Percentiles rank a stretch among this genome's conserved stretches.
These are phyloP conservation scores for Cercospora sojina DNA, from an alignment of 2,329 filamentous ascomycete species.

Conservation along the genomic window DNA sequence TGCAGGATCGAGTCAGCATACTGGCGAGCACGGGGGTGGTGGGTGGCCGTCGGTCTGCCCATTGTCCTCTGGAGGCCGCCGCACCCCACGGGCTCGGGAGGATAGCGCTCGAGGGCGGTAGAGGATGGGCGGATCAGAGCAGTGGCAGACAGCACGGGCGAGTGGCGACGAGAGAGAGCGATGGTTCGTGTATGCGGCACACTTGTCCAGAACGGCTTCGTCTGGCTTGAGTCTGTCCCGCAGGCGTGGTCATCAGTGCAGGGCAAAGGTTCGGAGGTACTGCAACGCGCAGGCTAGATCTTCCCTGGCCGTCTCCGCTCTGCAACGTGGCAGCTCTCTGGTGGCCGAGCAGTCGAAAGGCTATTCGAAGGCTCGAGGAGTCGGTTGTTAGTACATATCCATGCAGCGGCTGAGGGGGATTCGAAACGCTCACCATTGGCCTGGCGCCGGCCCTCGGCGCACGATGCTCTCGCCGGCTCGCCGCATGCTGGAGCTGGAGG, in stretches of 20 bases:
- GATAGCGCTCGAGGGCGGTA: neutral
- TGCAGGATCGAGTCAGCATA: constrained; percentile 39
- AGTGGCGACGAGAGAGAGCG: constrained; percentile 43
- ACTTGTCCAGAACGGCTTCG: constrained; percentile 24
- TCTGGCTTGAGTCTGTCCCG: constrained; percentile 29
- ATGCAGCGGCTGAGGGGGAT: constrained; percentile 19
- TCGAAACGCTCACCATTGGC: constrained; percentile 23
- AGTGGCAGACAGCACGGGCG: constrained; percentile 44
- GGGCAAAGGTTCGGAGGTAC: constrained; percentile 21
- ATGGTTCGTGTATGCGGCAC: constrained; percentile 43
- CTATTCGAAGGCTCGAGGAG: constrained; percentile 29
- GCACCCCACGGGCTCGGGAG: constrained; percentile 22
- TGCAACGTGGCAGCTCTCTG: constrained; percentile 53
- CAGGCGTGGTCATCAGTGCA: constrained; percentile 43
- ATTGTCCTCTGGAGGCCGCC: constrained; percentile 1
- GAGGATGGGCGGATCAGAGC: constrained; percentile 35
- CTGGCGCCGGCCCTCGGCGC: constrained; percentile 7
- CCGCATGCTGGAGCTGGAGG: constrained; percentile 1
- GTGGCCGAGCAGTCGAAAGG: constrained; percentile 33
- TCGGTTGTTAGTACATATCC: constrained; percentile 27
- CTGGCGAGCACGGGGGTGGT: constrained; percentile 6
- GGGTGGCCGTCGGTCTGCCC: neutral
- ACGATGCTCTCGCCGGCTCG: constrained; percentile 16
- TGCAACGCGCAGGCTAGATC: constrained; percentile 25
- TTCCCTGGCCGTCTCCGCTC: constrained; percentile 52